Evolutionary conservation across 2,329 filamentous ascomycete genomes (phyloP), one percentile per base, ranked within the genome.

Genomic region (Lasiodiplodia gonubiensis): DNA sequence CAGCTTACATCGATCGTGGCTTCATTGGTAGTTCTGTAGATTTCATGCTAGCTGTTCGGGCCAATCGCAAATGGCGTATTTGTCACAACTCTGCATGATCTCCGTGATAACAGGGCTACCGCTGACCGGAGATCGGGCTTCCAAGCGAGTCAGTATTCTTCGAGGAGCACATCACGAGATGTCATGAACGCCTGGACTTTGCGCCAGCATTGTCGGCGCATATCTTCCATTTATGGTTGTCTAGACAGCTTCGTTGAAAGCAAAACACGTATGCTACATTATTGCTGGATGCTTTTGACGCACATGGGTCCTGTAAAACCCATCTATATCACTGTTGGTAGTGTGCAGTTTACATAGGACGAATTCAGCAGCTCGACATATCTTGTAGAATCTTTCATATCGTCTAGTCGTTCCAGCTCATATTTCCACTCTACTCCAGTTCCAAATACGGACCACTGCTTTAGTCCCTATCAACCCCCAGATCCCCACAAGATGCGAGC

Each of bases 21-120:
- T 42, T 55, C 51, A 18, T 14, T 46, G 27, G 52, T 65, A 27
- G 59, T 51, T 63, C n/a, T 37, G 46, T 63, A 48, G n/a, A 63
- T 51, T 30, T 25, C 16, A 51, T 52, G 21, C 25, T 30, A 33
- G 59, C 30, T 30, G n/a, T 18, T 37, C 30, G 59, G 30, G 59
- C 59, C 59, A 63, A 63, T 51, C 30, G 59, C 59, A 63, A 48
- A 51, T 25, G 30, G 59, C 30, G 59, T 37, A 63, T 63, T 63
- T 63, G 59, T 63, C 46, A 61, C 39, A 25, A 12, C 18, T 37
- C n/a, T 35, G 7, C n/a, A 18, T 33, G 25, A 12, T 25, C 30
- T 46, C n/a, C n/a, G 30, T 51, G 42, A 49, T 12, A 18, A 63
- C 14, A 12, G 16, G 25, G 5, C 12, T 25, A 11, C 27, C 42